Conservation (phyloP, 1,139 yeast genomes). For the Pichia sp. region DNA sequence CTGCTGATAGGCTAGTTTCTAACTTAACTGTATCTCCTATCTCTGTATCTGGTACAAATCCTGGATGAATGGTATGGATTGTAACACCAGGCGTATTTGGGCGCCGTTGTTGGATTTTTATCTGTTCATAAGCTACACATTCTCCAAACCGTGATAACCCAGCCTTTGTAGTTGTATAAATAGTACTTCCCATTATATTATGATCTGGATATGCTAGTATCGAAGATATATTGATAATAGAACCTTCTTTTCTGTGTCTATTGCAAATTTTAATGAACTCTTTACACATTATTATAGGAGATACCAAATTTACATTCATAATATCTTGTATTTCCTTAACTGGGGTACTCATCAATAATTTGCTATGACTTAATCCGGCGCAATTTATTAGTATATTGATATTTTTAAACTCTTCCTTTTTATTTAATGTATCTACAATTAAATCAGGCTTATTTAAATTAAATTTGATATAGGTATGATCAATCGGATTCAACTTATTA, state of each 20-base stretch:
- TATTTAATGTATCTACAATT: conserved; percentile 19
- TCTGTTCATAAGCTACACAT: conserved; percentile 58
- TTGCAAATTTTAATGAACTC: conserved; percentile 34
- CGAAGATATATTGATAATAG: conserved; percentile 66
- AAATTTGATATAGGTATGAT: conserved; percentile 44
- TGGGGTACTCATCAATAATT: conserved; percentile 44
- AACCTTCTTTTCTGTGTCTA: neutral
- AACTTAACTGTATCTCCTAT: conserved; percentile 46
- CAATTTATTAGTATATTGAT: conserved; percentile 59
- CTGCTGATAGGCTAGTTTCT: no score
- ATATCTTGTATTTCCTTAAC: conserved; percentile 40
- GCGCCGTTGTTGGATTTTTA: conserved; percentile 27
- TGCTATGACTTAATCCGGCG: conserved; percentile 72
- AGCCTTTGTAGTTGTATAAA: conserved; percentile 77
- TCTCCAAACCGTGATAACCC: conserved; percentile 66
- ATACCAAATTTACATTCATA: conserved; percentile 54
- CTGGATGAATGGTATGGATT: conserved; percentile 38
- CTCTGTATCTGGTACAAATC: conserved; percentile 63
- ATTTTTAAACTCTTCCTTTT: conserved; percentile 9
- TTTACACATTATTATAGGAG: conserved; percentile 58
- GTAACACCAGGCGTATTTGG: neutral
- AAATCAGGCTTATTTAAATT: conserved; percentile 40
- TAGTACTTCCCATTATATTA: conserved; percentile 56
- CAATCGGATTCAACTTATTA: conserved; percentile 27
- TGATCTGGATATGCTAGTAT: conserved; percentile 42